phyloP scores from a whole-genome alignment of 495 filamentous ascomycete species.

The Neurospora sp. region DNA sequence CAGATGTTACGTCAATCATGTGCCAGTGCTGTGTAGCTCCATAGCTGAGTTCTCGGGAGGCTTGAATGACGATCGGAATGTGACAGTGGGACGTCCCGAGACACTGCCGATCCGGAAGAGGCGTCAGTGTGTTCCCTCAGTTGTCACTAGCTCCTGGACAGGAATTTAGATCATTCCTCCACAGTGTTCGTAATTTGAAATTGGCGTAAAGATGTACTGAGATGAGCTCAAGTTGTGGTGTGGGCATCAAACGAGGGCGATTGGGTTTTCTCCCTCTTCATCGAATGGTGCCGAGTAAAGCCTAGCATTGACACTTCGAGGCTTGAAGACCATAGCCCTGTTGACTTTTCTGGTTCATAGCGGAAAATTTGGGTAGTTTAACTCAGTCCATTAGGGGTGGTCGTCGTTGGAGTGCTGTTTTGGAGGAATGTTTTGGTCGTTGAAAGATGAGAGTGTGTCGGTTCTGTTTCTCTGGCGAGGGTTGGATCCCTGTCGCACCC shows the following conservation, averaged over 20 bases:
- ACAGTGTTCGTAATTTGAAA: background rate
- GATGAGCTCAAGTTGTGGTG: background rate
- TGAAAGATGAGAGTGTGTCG: background rate
- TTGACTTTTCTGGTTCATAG: background rate
- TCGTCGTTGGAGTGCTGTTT: background rate
- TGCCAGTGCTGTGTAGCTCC: background rate
- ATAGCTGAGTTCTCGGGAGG: background rate
- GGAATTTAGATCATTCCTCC: background rate
- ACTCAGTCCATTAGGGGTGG: too few relatives aligned
- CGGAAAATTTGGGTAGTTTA: background rate
- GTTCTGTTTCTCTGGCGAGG: background rate
- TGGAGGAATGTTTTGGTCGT: background rate
- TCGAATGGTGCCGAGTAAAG: background rate
- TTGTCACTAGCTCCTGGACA: background rate
- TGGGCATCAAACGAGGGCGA: background rate
- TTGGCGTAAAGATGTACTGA: background rate
- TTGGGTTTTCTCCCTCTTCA: background rate
- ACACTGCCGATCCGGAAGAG: background rate
- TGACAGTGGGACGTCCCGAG: background rate
- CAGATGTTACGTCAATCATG: background rate
- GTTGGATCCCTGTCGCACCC: background rate
- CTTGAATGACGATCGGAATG: background rate
- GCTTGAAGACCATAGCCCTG: background rate
- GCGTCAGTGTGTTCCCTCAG: background rate
- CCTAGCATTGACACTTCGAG: background rate